Evolutionary conservation across 140 eudicot genomes (phyloP).

Genomic region (Flaveria floridana): DNA sequence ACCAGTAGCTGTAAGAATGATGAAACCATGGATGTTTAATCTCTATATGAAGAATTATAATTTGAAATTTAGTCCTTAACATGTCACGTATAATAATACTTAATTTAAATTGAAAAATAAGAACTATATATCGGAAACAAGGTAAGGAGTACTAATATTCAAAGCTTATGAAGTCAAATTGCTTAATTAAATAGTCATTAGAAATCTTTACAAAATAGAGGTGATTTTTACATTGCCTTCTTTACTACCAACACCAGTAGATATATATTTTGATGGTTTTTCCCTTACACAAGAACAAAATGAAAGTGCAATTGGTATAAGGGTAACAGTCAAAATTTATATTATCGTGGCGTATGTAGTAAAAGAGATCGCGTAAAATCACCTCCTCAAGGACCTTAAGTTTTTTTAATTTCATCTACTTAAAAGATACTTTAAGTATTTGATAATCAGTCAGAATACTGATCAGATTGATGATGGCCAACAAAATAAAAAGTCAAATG

Average conservation of each 20-base stretch:
- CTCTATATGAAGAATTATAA: too few species aligned
- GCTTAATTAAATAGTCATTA: not conserved
- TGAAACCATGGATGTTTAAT: not conserved
- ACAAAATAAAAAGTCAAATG: not conserved
- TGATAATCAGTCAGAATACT: not conserved
- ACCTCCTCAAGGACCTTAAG: not conserved
- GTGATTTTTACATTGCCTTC: not conserved
- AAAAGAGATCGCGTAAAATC: not conserved
- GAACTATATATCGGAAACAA: constrained; percentile 2
- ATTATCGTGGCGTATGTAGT: not conserved
- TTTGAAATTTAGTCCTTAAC: not conserved
- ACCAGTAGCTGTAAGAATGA: constrained; percentile 62
- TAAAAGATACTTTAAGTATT: not conserved
- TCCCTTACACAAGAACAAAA: not conserved
- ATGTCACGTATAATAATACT: not conserved
- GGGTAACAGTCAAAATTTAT: not conserved
- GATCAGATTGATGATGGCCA: not conserved
- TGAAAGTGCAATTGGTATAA: not conserved
- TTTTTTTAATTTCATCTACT: too few species aligned
- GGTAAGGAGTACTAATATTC: not conserved
- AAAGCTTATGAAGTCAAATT: not conserved
- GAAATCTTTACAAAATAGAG: not conserved
- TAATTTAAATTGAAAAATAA: not conserved
- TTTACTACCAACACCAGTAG: not conserved
- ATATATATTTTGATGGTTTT: not conserved